Conservation (phyloP, 352 stramenopile species). For the Phytophthora aleatoria region DNA sequence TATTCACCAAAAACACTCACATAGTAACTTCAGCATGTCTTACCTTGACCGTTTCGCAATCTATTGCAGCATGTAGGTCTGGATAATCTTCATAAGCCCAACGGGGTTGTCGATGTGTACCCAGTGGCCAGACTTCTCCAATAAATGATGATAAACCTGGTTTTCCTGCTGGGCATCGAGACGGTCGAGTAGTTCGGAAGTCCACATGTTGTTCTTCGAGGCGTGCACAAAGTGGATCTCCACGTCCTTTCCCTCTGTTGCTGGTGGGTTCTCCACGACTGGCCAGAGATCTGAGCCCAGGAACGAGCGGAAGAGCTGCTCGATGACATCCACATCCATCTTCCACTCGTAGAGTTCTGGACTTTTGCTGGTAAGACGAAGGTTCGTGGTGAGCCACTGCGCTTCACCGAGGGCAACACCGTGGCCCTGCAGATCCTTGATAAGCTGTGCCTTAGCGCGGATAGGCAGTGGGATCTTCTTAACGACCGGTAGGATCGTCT, state of each 20-base stretch:
- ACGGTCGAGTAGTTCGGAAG: conserved; percentile 40
- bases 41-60: conserved; percentile 4
- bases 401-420: conserved; percentile 68
- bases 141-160: conserved; percentile 68
- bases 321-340: conserved; percentile 78
- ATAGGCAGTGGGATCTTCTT: conserved; percentile 81
- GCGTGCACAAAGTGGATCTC: conserved; percentile 82
- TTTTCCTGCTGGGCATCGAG: conserved; percentile 52
- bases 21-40: neutral
- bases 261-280: conserved; percentile 43
- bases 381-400: conserved; percentile 85
- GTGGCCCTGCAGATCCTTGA: conserved; percentile 63
- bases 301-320: conserved; percentile 76
- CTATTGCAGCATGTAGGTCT: conserved; percentile 42
- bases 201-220: conserved; percentile 83
- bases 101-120: conserved; percentile 86
- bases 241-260: conserved; percentile 38
- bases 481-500: conserved; percentile 68
- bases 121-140: conserved; percentile 81
- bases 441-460: conserved; percentile 66
- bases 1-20: conserved; percentile 7
- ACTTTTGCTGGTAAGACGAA: conserved; percentile 51
- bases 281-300: conserved; percentile 72
- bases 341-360: conserved; percentile 82
- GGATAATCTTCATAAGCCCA: conserved; percentile 73